phyloP scores from a whole-genome alignment of 2,329 filamentous ascomycete genomes.

The Penicillium decumbens region DNA sequence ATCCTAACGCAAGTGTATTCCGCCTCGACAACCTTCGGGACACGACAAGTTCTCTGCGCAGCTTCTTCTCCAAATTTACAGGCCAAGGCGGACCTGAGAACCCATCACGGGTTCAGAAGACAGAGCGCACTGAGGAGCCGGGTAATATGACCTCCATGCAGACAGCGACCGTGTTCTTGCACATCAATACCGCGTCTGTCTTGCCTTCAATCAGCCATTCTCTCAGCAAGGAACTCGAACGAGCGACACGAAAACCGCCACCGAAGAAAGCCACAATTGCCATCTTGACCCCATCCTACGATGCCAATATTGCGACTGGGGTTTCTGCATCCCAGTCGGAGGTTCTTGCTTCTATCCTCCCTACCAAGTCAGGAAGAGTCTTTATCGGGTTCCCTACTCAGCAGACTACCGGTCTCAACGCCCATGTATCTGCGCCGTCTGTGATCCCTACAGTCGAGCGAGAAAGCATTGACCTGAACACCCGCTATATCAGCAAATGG shows the following conservation, averaged over 20 bases:
- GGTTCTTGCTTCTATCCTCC: constrained; percentile 85
- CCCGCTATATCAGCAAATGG: constrained; percentile 90
- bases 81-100: constrained; percentile 49
- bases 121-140: constrained; percentile 57
- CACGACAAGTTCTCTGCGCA: constrained; percentile 60
- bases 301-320: constrained; percentile 67
- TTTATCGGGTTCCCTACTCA: constrained; percentile 98
- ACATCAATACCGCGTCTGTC: constrained; percentile 79
- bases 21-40: constrained; percentile 39
- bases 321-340: constrained; percentile 52
- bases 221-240: constrained; percentile 81
- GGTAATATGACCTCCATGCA: constrained; percentile 69
- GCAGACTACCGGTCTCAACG: constrained; percentile 88
- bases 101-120: constrained; percentile 45
- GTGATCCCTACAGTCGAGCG: constrained; percentile 96
- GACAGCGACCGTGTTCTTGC: constrained; percentile 77
- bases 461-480: constrained; percentile 94
- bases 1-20: constrained; percentile 50
- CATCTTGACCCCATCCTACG: constrained; percentile 85
- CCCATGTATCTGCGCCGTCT: constrained; percentile 92
- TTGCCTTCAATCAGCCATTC: constrained; percentile 66
- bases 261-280: constrained; percentile 81
- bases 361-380: constrained; percentile 81
- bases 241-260: constrained; percentile 94
- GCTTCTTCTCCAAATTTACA: constrained; percentile 76